These are phyloP conservation scores for Scheffersomyces segobiensis DNA, from an alignment of 1,139 yeast species.

Conservation along the genomic window DNA sequence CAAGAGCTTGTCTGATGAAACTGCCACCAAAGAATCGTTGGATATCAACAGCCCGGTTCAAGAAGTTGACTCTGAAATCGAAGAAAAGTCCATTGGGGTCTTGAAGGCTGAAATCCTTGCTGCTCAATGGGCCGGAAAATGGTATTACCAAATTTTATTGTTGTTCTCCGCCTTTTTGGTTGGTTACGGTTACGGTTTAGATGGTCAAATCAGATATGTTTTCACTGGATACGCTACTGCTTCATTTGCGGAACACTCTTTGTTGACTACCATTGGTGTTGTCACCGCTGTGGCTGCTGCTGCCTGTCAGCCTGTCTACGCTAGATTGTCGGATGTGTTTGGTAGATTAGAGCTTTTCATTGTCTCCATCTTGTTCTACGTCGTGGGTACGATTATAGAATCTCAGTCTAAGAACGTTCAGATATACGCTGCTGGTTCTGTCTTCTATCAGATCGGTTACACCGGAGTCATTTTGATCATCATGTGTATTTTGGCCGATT, in stretches of 20 bases:
- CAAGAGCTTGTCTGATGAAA: background rate
- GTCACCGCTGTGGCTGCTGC: conserved; percentile 22
- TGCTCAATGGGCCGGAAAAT: conserved; percentile 22
- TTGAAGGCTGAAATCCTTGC: conserved; percentile 35
- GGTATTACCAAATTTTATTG: conserved; percentile 18
- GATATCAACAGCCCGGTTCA: background rate
- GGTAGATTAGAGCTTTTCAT: conserved; percentile 22
- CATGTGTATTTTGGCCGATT: conserved; percentile 20
- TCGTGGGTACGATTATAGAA: conserved; percentile 23
- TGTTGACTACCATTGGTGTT: conserved; percentile 21
- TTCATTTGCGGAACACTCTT: conserved; percentile 18
- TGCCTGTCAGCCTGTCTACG: conserved; percentile 22
- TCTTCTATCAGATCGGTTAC: conserved; percentile 22
- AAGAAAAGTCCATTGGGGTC: conserved; percentile 27
- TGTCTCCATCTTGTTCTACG: conserved; percentile 18
- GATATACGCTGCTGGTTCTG: conserved; percentile 24
- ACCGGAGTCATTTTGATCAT: conserved; percentile 20
- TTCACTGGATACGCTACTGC: conserved; percentile 18
- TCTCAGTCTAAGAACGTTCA: conserved; percentile 23
- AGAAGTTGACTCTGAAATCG: conserved; percentile 1
- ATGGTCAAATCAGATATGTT: conserved; percentile 18
- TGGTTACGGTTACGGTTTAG: conserved; percentile 31
- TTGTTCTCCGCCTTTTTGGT: conserved; percentile 26
- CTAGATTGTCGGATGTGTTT: conserved; percentile 21
- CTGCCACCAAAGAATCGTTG: background rate